Evolutionary conservation across 345 rosid species (phyloP).

Genomic region (Cochlearia excelsa): DNA sequence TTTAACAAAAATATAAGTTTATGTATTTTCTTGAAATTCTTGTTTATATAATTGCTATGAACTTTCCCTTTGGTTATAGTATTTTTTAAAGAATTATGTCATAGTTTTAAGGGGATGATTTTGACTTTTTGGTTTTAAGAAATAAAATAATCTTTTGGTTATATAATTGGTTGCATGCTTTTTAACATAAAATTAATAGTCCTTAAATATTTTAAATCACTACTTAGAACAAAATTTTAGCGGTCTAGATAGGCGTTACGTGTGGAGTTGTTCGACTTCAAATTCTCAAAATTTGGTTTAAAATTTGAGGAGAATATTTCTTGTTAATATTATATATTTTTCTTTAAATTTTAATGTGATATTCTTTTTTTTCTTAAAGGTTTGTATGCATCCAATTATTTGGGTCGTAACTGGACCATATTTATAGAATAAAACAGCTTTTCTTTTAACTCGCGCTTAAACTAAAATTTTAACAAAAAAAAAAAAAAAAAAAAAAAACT

Average conservation of each 20-base stretch:
- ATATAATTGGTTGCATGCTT: conserved; percentile 19
- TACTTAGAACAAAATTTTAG: not conserved
- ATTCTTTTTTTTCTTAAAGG: not conserved
- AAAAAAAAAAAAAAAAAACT: too few relatives aligned
- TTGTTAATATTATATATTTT: not conserved
- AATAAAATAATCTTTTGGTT: too few relatives aligned
- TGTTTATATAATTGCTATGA: too few relatives aligned
- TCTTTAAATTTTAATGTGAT: not conserved
- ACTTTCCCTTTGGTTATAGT: too few relatives aligned
- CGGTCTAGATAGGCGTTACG: conserved; percentile 23
- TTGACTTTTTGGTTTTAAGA: too few relatives aligned
- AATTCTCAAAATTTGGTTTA: conserved; percentile 25
- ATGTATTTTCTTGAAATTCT: too few relatives aligned
- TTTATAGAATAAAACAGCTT: conserved; percentile 25
- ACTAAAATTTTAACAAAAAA: too few relatives aligned
- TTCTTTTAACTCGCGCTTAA: not conserved
- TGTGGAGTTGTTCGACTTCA: conserved; percentile 29
- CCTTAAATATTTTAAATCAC: not conserved
- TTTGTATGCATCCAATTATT: conserved; percentile 26
- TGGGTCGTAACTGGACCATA: conserved; percentile 22
- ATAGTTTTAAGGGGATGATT: too few relatives aligned
- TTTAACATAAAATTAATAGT: not conserved
- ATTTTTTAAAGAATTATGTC: too few relatives aligned
- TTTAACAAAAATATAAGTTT: too few relatives aligned
- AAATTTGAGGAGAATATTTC: conserved; percentile 15